A percentile compares a stretch with the other conserved stretches of the same genome.
Conservation (phyloP, 2,329 filamentous ascomycete genomes). For the Xylariaceae sp. region DNA sequence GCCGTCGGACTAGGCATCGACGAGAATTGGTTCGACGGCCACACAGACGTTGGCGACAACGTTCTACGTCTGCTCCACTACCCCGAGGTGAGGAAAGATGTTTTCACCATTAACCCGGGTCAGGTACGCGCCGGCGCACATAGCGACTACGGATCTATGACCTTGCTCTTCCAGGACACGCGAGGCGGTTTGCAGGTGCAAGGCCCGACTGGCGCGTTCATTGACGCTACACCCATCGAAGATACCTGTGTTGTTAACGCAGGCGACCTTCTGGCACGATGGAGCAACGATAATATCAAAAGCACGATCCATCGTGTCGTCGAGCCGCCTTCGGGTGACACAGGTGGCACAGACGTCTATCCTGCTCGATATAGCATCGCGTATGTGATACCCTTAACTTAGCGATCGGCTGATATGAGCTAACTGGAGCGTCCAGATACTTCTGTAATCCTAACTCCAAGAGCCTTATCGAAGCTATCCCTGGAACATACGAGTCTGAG, state of each 20-base stretch:
- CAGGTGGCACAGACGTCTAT: conserved; percentile 62
- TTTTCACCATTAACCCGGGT: conserved; percentile 70
- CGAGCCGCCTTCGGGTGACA: conserved; percentile 71
- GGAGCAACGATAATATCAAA: conserved; percentile 91
- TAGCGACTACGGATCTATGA: conserved; percentile 69
- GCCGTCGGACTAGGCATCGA: conserved; percentile 80
- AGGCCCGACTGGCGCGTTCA: conserved; percentile 76
- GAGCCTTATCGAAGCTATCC: conserved; percentile 78
- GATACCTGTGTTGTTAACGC: conserved; percentile 88
- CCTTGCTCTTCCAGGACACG: conserved; percentile 66
- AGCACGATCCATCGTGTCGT: conserved; percentile 91
- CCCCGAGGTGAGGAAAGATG: conserved; percentile 67
- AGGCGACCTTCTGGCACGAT: conserved; percentile 82
- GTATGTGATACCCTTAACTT: conserved; percentile 51
- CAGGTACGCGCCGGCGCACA: conserved; percentile 82
- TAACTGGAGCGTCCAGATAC: conserved; percentile 56
- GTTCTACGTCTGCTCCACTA: conserved; percentile 80
- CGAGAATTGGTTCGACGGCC: conserved; percentile 77
- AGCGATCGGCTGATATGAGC: conserved; percentile 7
- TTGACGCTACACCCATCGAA: conserved; percentile 82
- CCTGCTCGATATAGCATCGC: conserved; percentile 86
- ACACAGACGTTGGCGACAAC: conserved; percentile 73
- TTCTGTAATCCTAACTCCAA: conserved; percentile 89
- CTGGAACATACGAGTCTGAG: conserved; percentile 72
- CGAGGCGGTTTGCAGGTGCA: conserved; percentile 42